Percentiles rank a stretch among this genome's conserved stretches.
Conservation (phyloP, 305 asterid species). For the Rubia occidens region DNA sequence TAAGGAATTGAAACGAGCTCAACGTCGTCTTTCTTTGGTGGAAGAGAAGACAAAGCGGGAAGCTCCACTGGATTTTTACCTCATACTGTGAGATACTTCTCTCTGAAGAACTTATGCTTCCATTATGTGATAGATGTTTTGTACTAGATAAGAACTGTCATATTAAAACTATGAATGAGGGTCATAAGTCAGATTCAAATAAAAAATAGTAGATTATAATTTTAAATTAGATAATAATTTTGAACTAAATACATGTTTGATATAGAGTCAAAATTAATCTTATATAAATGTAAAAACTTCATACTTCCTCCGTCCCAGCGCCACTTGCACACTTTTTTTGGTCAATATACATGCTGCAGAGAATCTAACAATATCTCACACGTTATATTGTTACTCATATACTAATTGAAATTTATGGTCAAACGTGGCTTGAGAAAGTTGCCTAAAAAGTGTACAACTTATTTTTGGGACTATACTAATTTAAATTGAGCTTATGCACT, state of each 20-base stretch:
- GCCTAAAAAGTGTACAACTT: too few species aligned
- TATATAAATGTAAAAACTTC: too few species aligned
- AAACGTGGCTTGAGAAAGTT: too few species aligned
- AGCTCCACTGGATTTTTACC: conserved; percentile 58
- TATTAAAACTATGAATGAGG: background rate
- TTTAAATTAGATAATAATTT: background rate
- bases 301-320: too few species aligned
- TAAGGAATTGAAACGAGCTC: conserved; percentile 61
- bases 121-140: background rate
- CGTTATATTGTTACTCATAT: too few species aligned
- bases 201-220: background rate
- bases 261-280: background rate
- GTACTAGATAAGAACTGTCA: too few species aligned
- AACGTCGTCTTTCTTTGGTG: conserved; percentile 44
- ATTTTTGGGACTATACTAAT: too few species aligned
- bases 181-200: too few species aligned
- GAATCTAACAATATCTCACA: too few species aligned
- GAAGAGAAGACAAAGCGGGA: conserved; percentile 63
- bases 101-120: background rate
- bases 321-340: too few species aligned
- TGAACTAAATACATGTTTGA: background rate
- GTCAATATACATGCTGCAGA: too few species aligned
- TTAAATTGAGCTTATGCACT: background rate
- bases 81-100: conserved; percentile 59
- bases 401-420: too few species aligned